These are phyloP conservation scores for Plasmodium malariae DNA, from an alignment of 169 alveolate species.

Conservation along the genomic window DNA sequence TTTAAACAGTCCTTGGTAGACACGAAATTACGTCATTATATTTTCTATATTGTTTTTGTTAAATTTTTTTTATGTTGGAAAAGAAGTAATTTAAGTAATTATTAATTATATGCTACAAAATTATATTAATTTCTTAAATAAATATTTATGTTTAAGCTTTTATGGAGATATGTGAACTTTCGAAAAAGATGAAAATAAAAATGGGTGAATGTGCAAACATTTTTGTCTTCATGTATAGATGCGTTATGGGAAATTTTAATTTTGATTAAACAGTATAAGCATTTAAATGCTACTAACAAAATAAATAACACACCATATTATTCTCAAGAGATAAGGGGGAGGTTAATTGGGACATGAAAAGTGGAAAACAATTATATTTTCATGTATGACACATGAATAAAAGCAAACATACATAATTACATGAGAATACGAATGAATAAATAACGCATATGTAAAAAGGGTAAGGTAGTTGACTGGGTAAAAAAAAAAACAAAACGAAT, in stretches of 20 bases:
- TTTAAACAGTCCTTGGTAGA: not conserved
- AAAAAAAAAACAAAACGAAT: too few species aligned
- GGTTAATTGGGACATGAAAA: not conserved
- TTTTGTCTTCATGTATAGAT: conserved; percentile 5
- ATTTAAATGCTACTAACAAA: conserved; percentile 3
- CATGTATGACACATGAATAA: too few species aligned
- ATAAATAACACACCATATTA: not conserved
- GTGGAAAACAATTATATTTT: too few species aligned
- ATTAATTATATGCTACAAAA: too few species aligned
- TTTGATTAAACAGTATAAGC: not conserved
- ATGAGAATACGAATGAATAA: not conserved
- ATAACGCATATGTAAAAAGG: too few species aligned
- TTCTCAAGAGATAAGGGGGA: conserved; percentile 8
- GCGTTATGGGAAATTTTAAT: conserved; percentile 8
- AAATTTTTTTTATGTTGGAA: too few species aligned
- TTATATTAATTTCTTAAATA: too few species aligned
- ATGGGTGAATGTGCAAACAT: not conserved
- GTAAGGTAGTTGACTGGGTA: too few species aligned
- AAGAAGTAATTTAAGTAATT: too few species aligned
- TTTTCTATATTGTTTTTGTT: too few species aligned
- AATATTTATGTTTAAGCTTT: not conserved
- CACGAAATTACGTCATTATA: not conserved
- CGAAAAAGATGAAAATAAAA: conserved; percentile 2
- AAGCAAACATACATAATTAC: too few species aligned
- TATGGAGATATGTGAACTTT: not conserved